These are phyloP conservation scores for Trichosporon sp. DNA, from an alignment of 1,284 basidiomycete species.

Conservation along the genomic window DNA sequence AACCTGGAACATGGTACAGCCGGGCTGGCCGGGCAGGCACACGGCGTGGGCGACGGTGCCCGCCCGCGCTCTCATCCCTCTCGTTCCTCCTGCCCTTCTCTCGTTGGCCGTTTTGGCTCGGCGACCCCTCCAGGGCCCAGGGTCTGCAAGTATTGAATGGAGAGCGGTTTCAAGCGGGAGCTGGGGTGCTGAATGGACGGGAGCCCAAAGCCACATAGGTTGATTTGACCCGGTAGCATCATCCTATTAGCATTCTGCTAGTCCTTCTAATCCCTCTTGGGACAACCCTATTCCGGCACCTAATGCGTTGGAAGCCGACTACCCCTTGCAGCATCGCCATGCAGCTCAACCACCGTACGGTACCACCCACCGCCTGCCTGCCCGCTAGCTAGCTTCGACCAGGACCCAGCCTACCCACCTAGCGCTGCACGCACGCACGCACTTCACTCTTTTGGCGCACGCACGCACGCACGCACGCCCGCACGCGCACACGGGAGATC, in stretches of 20 bases:
- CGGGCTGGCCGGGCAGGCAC: neutral
- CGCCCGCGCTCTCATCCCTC: too few relatives aligned
- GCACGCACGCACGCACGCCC: neutral
- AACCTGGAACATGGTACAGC: conserved; percentile 1
- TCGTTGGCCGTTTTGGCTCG: neutral
- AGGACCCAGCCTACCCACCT: too few relatives aligned
- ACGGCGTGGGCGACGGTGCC: neutral
- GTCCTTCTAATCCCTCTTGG: neutral
- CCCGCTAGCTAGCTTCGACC: neutral
- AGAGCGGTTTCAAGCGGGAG: conserved; percentile 1
- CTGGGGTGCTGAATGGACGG: neutral
- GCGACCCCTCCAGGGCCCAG: neutral
- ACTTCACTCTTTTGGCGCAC: too few relatives aligned
- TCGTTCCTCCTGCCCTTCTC: too few relatives aligned
- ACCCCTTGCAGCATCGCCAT: conserved; percentile 4
- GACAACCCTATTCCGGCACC: too few relatives aligned
- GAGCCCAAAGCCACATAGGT: neutral
- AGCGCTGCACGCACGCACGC: too few relatives aligned
- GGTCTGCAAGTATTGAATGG: neutral
- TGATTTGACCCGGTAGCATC: neutral
- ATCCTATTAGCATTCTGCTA: too few relatives aligned
- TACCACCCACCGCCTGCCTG: neutral
- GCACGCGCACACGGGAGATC: too few relatives aligned
- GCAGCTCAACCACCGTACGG: too few relatives aligned
- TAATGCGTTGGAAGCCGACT: too few relatives aligned